Evolutionary conservation across 495 filamentous ascomycete species (phyloP).

Genomic region (Penicillium desertorum): DNA sequence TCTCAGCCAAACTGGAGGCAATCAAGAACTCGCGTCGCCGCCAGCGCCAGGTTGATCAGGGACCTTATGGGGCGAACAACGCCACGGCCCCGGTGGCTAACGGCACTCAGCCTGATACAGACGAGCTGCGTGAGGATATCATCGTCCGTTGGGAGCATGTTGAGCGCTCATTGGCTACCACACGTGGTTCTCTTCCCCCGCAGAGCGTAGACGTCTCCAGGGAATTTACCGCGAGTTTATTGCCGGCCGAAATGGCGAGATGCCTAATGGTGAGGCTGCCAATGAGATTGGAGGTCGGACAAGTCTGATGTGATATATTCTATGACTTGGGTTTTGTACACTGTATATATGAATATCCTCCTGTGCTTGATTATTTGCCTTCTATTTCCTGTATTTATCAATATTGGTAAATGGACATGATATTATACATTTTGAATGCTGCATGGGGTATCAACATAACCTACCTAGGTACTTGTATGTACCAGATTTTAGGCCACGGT

Average conservation of each 20-base stretch:
- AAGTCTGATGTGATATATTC: constrained; percentile 74
- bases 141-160: constrained; percentile 87
- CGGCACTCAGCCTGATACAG: constrained; percentile 27
- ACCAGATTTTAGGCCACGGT: no score
- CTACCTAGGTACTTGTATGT: no score
- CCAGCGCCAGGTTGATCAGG: constrained; percentile 53
- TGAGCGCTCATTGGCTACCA: constrained; percentile 69
- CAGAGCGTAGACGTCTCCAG: constrained; percentile 71
- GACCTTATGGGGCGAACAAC: constrained; percentile 28
- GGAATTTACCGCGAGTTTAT: constrained; percentile 92
- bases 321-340: constrained; percentile 12
- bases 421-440: neutral
- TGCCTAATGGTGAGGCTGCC: constrained; percentile 85
- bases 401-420: neutral
- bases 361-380: constrained; percentile 1
- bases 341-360: constrained; percentile 23
- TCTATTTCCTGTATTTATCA: constrained; percentile 13
- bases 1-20: constrained; percentile 70
- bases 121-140: constrained; percentile 62
- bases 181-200: constrained; percentile 76
- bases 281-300: constrained; percentile 90
- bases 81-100: constrained; percentile 28
- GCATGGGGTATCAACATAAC: no score
- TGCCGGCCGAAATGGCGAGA: constrained; percentile 85
- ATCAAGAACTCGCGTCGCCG: constrained; percentile 67